phyloP scores from a whole-genome alignment of 257 asterid species.

The Jasminum sambac region DNA sequence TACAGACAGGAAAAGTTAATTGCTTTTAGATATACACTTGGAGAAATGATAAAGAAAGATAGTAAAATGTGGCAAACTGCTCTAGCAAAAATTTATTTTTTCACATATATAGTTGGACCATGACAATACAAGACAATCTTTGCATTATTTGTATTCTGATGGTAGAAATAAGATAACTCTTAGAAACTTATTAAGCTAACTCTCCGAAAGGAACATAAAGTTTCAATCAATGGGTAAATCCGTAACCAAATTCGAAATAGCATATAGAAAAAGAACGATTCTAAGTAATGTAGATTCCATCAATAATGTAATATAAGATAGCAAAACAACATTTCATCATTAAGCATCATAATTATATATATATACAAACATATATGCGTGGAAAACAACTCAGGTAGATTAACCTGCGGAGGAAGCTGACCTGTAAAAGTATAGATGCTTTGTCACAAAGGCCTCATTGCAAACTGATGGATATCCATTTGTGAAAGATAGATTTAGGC shows the following conservation, averaged over 20 bases:
- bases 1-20: background rate
- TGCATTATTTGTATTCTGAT: background rate
- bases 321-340: background rate
- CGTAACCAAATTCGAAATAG: background rate
- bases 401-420: constrained; percentile 22
- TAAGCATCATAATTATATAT: background rate
- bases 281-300: background rate
- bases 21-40: too few relatives aligned
- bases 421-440: constrained; percentile 95
- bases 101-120: too few relatives aligned
- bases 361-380: background rate
- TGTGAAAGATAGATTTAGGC: constrained; percentile 60
- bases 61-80: too few relatives aligned
- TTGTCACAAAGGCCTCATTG: constrained; percentile 73
- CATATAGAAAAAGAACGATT: background rate
- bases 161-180: too few relatives aligned
- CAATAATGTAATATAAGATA: background rate
- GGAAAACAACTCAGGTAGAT: background rate
- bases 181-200: background rate
- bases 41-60: too few relatives aligned
- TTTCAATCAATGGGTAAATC: background rate
- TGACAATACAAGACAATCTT: too few relatives aligned
- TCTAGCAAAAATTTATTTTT: too few relatives aligned
- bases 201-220: background rate
- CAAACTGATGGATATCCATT: constrained; percentile 64